Base-by-base conservation (phyloP, 106 monocot species). In the Apostasia ramifera region DNA sequence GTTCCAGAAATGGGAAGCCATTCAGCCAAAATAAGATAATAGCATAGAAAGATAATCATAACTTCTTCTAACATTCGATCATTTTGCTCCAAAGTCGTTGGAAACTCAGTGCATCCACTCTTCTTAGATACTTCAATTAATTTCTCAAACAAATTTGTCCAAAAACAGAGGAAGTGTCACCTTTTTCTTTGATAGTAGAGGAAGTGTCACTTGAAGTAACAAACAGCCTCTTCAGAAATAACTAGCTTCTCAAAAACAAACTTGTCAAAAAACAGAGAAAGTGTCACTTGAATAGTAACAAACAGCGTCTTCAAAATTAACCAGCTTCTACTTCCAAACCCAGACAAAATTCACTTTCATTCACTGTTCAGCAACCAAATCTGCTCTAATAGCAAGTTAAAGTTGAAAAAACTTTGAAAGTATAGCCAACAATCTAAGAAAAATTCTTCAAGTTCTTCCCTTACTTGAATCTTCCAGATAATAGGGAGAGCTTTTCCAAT, bases 391-490 rank as follows among this genome's bases (percentile, higher is more conserved):
- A 57, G 39, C 15, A 57, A 14, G 39, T 39, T 5, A 11, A 52
- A 8, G 4, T 11, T 8, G 6, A 6, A 52, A 52, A 52, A 1
- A 11, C 3, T 3, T 40, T 59, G 40, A 59, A 40, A 59, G 1
- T 39, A 2, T 39, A 1, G 8, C 38, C 39, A 12, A 61, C 1
- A 1, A 62, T 62, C 65, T 1, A 8, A 65, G 48, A 65, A 65
- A 47, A 65, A 65, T 2, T 8, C 7, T 48, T 65, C 14, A 2
- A 47, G 8, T 37, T 47, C 47, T 65, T 3, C 15, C 26, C 65
- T 49, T 65, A 65, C 65, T 48, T 49, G 65, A 48, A 37, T 65
- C 65, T 49, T 65, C 48, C 47, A 65, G 12, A 65, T 65, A 65
- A 65, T 65, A 65, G 37, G 37, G 8, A 37, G 65, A 65, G 46